Conservation (phyloP, 2,329 filamentous ascomycete species). For the Diaporthe destruens region DNA sequence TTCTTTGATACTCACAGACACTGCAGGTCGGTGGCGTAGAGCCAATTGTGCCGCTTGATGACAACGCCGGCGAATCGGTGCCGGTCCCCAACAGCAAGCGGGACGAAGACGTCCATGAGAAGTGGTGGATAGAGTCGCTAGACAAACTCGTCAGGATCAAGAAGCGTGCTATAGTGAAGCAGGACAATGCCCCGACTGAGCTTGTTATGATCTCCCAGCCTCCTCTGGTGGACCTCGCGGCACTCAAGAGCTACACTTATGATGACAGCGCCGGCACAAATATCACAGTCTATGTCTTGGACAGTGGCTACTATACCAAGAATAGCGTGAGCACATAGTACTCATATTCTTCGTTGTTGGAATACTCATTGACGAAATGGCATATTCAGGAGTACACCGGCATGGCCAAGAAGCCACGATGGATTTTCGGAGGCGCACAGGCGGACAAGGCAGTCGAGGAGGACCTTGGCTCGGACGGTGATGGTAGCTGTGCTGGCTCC, state of each 20-base stretch:
- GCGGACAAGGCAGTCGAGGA: slow-evolving; percentile 14
- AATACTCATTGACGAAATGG: neutral
- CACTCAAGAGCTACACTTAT: slow-evolving; percentile 18
- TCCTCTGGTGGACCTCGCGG: slow-evolving; percentile 6
- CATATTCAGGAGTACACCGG: slow-evolving; percentile 3
- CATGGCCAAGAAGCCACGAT: slow-evolving; percentile 17
- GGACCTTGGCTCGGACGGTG: slow-evolving; percentile 11
- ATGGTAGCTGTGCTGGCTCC: slow-evolving; percentile 26
- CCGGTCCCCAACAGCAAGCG: slow-evolving; percentile 18
- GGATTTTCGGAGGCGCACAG: slow-evolving; percentile 12
- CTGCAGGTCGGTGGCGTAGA: slow-evolving; percentile 16
- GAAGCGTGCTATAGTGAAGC: slow-evolving; percentile 20
- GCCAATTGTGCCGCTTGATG: slow-evolving; percentile 10
- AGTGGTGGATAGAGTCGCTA: slow-evolving; percentile 32
- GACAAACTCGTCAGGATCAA: slow-evolving; percentile 17
- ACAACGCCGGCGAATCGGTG: slow-evolving; percentile 6
- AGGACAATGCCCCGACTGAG: slow-evolving; percentile 9
- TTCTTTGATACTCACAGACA: neutral
- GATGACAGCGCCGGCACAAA: slow-evolving; percentile 6
- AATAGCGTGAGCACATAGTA: neutral
- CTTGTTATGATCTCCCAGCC: slow-evolving; percentile 25
- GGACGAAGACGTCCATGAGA: slow-evolving; percentile 17
- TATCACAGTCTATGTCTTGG: slow-evolving; percentile 29
- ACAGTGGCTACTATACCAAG: slow-evolving; percentile 21
- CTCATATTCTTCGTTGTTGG: too few relatives aligned